Conservation (phyloP, 2,329 filamentous ascomycete species). For the Hypoxylon sp. region DNA sequence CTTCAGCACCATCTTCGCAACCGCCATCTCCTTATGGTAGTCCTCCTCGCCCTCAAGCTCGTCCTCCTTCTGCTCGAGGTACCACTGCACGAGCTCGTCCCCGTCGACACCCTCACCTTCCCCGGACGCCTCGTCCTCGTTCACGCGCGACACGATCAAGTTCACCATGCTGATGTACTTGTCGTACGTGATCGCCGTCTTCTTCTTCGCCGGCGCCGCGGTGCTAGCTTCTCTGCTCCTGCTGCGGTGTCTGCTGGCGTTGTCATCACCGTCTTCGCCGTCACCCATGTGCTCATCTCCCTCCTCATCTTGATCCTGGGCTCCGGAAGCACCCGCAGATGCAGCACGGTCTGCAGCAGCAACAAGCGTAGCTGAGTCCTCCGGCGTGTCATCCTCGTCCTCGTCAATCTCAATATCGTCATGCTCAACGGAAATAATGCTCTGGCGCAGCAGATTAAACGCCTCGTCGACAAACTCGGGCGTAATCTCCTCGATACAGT, state of each 20-base stretch:
- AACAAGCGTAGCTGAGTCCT: slow-evolving; percentile 61
- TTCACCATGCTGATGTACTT: slow-evolving; percentile 95
- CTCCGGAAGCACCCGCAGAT: slow-evolving; percentile 51
- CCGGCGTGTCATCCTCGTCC: slow-evolving; percentile 69
- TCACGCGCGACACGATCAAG: slow-evolving; percentile 83
- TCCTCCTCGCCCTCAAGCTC: slow-evolving; percentile 86
- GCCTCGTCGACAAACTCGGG: slow-evolving; percentile 90
- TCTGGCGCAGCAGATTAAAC: slow-evolving; percentile 89
- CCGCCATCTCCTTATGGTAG: slow-evolving; percentile 72
- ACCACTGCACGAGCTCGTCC: slow-evolving; percentile 87
- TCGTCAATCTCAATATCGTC: slow-evolving; percentile 96
- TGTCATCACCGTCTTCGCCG: slow-evolving; percentile 59
- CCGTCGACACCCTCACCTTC: slow-evolving; percentile 87
- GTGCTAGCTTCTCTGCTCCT: slow-evolving; percentile 29
- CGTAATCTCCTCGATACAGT: slow-evolving; percentile 91
- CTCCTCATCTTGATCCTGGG: slow-evolving; percentile 53
- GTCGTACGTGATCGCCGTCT: slow-evolving; percentile 88
- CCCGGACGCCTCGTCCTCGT: slow-evolving; percentile 79
- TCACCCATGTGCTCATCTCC: slow-evolving; percentile 63
- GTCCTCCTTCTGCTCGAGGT: slow-evolving; percentile 89
- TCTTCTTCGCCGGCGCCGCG: slow-evolving; percentile 69
- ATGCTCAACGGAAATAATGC: slow-evolving; percentile 97
- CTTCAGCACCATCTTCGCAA: slow-evolving; percentile 80
- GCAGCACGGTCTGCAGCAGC: slow-evolving; percentile 63
- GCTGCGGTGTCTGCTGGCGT: slow-evolving; percentile 49